Evolutionary conservation across 2,329 filamentous ascomycete genomes (phyloP).

Genomic region (Trichoderma brevicompactum): DNA sequence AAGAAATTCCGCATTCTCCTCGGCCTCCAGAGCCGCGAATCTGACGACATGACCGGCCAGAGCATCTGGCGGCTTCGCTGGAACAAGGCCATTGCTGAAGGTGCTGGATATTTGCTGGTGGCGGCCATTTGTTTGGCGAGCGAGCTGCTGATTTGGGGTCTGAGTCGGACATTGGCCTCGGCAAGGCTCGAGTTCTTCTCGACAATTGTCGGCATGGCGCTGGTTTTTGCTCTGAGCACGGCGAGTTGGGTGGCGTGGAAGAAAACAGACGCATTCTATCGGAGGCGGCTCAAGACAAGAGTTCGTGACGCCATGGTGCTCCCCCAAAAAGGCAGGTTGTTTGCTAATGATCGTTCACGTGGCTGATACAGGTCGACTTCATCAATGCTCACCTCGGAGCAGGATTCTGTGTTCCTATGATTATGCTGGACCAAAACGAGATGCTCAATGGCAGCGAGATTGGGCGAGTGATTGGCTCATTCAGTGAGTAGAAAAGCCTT

Average conservation of each 20-base stretch:
- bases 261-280: slow-evolving; percentile 38
- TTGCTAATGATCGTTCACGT: not conserved
- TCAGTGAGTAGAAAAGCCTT: slow-evolving; percentile 42
- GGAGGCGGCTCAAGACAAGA: slow-evolving; percentile 41
- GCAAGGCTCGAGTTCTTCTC: slow-evolving; percentile 50
- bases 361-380: slow-evolving; percentile 49
- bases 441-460: slow-evolving; percentile 42
- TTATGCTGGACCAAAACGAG: slow-evolving; percentile 49
- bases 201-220: slow-evolving; percentile 53
- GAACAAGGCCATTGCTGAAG: slow-evolving; percentile 17
- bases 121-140: slow-evolving; percentile 46
- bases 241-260: slow-evolving; percentile 31
- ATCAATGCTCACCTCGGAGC: slow-evolving; percentile 57
- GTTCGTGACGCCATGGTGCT: slow-evolving; percentile 33
- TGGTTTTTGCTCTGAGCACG: slow-evolving; percentile 46
- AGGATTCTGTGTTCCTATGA: slow-evolving; percentile 55
- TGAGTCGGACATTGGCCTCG: slow-evolving; percentile 44
- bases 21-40: not conserved
- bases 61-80: slow-evolving; percentile 31
- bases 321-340: not conserved
- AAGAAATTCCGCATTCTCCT: not conserved
- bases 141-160: slow-evolving; percentile 52
- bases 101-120: slow-evolving; percentile 40
- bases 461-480: slow-evolving; percentile 50
- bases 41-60: slow-evolving; percentile 22